phyloP scores from a whole-genome alignment of 768 basidiomycete genomes.

The Coprinopsis cinerea region DNA sequence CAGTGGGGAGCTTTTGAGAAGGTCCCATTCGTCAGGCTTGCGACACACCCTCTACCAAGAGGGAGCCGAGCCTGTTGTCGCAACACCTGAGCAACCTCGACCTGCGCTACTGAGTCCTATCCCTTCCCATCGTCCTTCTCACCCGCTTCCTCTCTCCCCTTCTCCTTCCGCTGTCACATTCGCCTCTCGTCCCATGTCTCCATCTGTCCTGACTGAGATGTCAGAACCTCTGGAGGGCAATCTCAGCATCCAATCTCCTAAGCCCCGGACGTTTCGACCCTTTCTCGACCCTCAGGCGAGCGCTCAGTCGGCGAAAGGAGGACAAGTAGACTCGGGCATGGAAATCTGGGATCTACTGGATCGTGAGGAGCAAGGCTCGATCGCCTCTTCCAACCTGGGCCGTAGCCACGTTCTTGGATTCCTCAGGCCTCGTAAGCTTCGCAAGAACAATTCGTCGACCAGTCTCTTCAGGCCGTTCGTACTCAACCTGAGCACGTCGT shows the following conservation, averaged over 20 bases:
- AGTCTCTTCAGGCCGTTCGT: constrained; percentile 14
- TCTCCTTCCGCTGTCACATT: no score
- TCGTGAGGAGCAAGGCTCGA: constrained; percentile 20
- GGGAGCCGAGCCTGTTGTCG: no score
- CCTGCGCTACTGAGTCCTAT: neutral
- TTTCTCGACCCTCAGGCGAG: neutral
- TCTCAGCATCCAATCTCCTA: constrained; percentile 2
- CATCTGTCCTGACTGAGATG: neutral
- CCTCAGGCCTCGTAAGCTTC: constrained; percentile 29
- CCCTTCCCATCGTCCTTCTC: neutral
- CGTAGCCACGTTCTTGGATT: constrained; percentile 17
- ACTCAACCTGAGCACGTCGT: constrained; percentile 27
- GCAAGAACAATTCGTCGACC: constrained; percentile 33
- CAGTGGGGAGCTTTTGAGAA: neutral
- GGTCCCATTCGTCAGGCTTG: neutral
- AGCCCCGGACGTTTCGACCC: constrained; percentile 1
- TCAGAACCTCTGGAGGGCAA: neutral
- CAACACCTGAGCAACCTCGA: neutral
- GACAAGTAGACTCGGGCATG: neutral
- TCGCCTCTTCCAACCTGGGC: neutral
- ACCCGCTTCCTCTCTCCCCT: no score
- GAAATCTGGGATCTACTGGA: constrained; percentile 44
- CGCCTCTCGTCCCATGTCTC: neutral
- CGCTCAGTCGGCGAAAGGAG: neutral
- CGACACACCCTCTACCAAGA: no score